Evolutionary conservation across 805 yeast species (phyloP).

Genomic region (Zygoascus ofunaensis): DNA sequence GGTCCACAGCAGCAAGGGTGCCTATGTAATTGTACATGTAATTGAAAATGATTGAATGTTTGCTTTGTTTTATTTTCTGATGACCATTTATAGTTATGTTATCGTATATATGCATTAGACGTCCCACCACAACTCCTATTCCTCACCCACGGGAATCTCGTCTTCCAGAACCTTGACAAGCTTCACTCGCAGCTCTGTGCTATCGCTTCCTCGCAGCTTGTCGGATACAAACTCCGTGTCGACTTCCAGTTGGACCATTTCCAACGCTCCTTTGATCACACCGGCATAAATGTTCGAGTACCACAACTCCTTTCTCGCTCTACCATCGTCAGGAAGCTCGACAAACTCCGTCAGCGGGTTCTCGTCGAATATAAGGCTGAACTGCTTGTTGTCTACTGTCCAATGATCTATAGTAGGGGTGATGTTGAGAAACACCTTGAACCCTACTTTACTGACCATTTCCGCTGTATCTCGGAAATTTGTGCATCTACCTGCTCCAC

Average conservation of each 20-base stretch:
- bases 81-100: neutral
- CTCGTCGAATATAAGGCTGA: slow-evolving; percentile 63
- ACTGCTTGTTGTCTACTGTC: slow-evolving; percentile 66
- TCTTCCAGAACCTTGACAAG: slow-evolving; percentile 70
- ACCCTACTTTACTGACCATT: slow-evolving; percentile 74
- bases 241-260: slow-evolving; percentile 87
- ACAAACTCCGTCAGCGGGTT: slow-evolving; percentile 94
- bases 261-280: slow-evolving; percentile 80
- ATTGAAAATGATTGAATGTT: neutral
- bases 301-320: slow-evolving; percentile 70
- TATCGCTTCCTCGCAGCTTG: slow-evolving; percentile 68
- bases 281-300: slow-evolving; percentile 87
- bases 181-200: slow-evolving; percentile 69
- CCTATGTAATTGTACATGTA: neutral
- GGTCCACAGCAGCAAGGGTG: too few relatives aligned
- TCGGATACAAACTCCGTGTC: slow-evolving; percentile 77
- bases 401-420: slow-evolving; percentile 69
- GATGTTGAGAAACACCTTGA: slow-evolving; percentile 78
- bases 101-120: neutral
- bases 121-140: slow-evolving; percentile 26
- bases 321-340: slow-evolving; percentile 77
- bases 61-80: neutral
- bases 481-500: slow-evolving; percentile 76
- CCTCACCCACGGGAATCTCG: slow-evolving; percentile 97
- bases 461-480: slow-evolving; percentile 82